Evolutionary conservation across 192 early-diverging fungal species (phyloP), one percentile per base, ranked within the genome.

Genomic region (Podila clonocystis): DNA sequence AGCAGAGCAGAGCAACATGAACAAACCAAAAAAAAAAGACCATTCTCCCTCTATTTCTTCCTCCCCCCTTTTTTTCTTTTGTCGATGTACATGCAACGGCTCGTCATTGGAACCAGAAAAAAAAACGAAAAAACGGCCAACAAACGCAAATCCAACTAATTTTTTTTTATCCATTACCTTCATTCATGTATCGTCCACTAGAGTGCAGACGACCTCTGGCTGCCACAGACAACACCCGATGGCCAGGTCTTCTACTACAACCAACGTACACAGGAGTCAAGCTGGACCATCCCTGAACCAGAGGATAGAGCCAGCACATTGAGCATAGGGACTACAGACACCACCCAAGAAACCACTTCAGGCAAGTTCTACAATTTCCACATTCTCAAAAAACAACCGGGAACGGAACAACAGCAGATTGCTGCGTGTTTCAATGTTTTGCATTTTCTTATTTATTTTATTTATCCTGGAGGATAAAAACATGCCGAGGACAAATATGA

Each of bases 191-290:
- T 28, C 3, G 20, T 52, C 9, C 34, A 19, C 36, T 63, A 79
- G 76, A 67, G 69, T n/a, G 38, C 69, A 24, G 76, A 79, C 50
- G 76, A 79, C 57, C 76, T 79, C 34, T 86, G 85, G 85, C 61
- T 86, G 24, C 63, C 75, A 29, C 85, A 84, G 49, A 74, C 79
- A n/a, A 86, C 85, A 8, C 83, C 85, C 13, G 85, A 86, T 70
- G 85, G 85, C 7, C 73, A 79, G 26, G 75, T 83, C 33, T 86
- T 86, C 72, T 86, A 86, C 63, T 86, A 74, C 49, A 86, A 86
- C 57, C 65, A 72, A 33, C 41, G 75, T 19, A 86, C 85, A 41
- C 64, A 73, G 31, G 83, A 82, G 63, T 86, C 85, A 4, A 67
- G 74, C 31, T 86, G 85, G 85, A 79, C 70, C 38, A 72, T 79